Conservation (phyloP, 352 stramenopile genomes). For the Saprolegnia diclina region DNA sequence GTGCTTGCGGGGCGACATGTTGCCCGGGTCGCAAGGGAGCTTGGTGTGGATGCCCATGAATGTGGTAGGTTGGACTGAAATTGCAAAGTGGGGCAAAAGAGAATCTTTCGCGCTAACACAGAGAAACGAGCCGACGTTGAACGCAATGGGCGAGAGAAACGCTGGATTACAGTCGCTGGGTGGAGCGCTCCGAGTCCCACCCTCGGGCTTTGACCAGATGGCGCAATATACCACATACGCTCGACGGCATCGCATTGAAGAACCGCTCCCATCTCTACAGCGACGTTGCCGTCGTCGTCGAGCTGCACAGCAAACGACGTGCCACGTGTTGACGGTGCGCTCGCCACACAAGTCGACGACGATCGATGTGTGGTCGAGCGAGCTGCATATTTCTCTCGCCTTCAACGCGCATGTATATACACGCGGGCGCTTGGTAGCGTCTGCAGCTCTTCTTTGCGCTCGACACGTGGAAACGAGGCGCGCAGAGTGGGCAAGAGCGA, state of each 20-base stretch:
- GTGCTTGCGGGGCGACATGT: constrained; percentile 12
- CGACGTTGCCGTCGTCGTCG: background rate
- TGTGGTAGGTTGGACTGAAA: constrained; percentile 6
- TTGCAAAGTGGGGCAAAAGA: constrained; percentile 14
- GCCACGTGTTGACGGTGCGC: too few species aligned
- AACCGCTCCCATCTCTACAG: constrained; percentile 11
- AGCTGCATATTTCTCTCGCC: constrained; percentile 1
- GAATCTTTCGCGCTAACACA: constrained; percentile 18
- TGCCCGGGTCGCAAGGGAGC: constrained; percentile 11
- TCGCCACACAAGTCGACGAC: background rate
- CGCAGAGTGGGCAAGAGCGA: background rate
- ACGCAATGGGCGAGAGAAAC: constrained; percentile 1
- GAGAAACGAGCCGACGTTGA: constrained; percentile 3
- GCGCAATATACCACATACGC: background rate
- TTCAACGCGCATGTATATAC: constrained; percentile 8
- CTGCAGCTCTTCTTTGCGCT: constrained; percentile 1
- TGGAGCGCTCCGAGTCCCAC: background rate
- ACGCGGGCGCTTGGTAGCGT: background rate
- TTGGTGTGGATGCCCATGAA: constrained; percentile 20
- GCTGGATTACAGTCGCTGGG: constrained; percentile 4
- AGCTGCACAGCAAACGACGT: background rate
- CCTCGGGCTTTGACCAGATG: background rate
- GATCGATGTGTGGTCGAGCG: background rate
- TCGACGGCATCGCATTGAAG: constrained; percentile 4
- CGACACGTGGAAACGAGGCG: background rate